Base-by-base conservation (phyloP, 176 grass and related monocot species). In the Echinochloa phyllopogon region DNA sequence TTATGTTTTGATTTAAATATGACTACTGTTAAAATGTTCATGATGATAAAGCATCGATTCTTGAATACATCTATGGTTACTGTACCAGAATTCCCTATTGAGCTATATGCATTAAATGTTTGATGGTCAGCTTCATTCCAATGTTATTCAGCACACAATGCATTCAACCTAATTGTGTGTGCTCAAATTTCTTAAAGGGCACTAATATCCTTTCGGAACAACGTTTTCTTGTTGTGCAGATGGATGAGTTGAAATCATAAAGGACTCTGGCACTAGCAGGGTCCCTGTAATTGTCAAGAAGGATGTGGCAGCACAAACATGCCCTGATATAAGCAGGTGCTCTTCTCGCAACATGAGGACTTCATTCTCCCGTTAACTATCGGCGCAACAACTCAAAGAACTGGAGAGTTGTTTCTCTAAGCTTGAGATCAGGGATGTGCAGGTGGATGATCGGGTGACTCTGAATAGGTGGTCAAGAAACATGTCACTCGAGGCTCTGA, bases 381-480 rank as follows among this genome's bases (percentile, higher is more conserved):
- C 62, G 8, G 43, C 21, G 48, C 78, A 88, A 41, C 73, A 84
- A 68, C 72, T 88, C 70, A 76, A 72, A 83, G 87, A 88, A 45
- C 59, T 97, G 75, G 92, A 91, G 82, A 90, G 79, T 56, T 90
- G 79, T 87, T 95, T 95, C 81, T 91, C 82, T 65, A 89, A 91
- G 88, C 78, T 93, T 83, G 84, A 91, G 87, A 84, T 98, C 60
- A 89, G 81, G 51, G 87, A 98, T 86, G 63, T 85, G 24, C 71
- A 87, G 85, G 75, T 82, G 78, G 88, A 85, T 90, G 86, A 92
- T 88, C 85, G 43, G 37, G 87, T 95, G 20, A 90, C 92, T 84
- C 77, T 98, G 25, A 93, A 86, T 24, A 89, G 92, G 57, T 97
- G 88, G 87, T 95, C 60, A 93, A 91, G 88, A 93, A 97, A 74